Base-by-base conservation (phyloP, 2,329 filamentous ascomycete genomes). In the Teratosphaeria nubilosa region DNA sequence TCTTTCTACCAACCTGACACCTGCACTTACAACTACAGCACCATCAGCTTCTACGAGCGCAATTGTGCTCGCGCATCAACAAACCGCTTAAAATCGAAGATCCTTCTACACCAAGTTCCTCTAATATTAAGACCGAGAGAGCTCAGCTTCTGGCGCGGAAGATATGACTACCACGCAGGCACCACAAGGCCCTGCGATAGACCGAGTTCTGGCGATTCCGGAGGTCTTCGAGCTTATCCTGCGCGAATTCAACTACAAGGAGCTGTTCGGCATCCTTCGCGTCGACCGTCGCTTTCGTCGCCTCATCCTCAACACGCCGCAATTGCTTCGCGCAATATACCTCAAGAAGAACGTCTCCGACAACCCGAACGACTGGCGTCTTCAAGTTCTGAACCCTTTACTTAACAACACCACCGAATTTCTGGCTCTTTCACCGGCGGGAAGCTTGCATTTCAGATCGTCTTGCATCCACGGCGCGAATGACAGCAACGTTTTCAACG, bases 161-260 rank as follows among this genome's bases (percentile, higher is more conserved):
- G n/a, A 48, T 16, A 48, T 48, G 41, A 22, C 41, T 20, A 22
- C 41, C 41, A 11, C 41, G 20, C 41, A 48, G 5, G 41, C 20
- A 48, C 41, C 41, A 22, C 5, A 48, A 22, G n/a, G n/a, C 7
- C 14, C 53, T 32, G 53, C 53, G 7, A 37, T 24, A 11, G 30
- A 32, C 6, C 54, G 48, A 22, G 51, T 57, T 14, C 57, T 59
- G 53, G 30, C 20, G 24, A 58, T 58, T 24, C 10, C 41, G 11
- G 57, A 59, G 48, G 55, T 61, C 11, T 37, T 56, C 32, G 59
- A 61, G 48, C 31, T n/a, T 25, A 59, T 61, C 6, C 53, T 59
- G 4, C 48, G 14, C 30, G 22, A 24, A 14, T 56, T 56, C 24
- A 51, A 56, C 45, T 56, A 41, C 54, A 41, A 55, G 13, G 3